These are phyloP conservation scores for Prunus mongolica DNA, from an alignment of 306 rosid genomes.

Conservation along the genomic window DNA sequence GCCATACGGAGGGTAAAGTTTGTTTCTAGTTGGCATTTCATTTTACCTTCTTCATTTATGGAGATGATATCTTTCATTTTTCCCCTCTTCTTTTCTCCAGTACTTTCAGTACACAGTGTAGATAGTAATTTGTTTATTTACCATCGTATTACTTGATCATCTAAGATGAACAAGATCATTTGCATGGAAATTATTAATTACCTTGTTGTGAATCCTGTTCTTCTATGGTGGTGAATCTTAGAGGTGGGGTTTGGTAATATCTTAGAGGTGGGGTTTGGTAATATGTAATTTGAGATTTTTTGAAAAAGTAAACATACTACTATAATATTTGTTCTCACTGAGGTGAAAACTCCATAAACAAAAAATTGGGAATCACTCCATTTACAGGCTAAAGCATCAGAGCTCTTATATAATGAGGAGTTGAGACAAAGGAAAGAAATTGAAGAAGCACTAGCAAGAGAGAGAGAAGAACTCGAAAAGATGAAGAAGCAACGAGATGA, in stretches of 20 bases:
- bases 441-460: conserved; percentile 53
- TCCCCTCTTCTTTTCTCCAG: background rate
- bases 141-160: conserved; percentile 1
- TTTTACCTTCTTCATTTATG: background rate
- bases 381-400: conserved; percentile 55
- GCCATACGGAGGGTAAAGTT: conserved; percentile 56
- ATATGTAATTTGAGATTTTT: background rate
- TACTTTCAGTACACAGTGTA: background rate
- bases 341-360: background rate
- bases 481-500: conserved; percentile 42
- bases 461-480: conserved; percentile 39
- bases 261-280: background rate
- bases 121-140: background rate
- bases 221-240: background rate
- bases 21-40: background rate
- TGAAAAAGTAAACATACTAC: conserved; percentile 1
- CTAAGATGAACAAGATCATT: background rate
- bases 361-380: background rate
- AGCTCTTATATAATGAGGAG: conserved; percentile 44
- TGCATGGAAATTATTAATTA: background rate
- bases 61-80: background rate
- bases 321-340: background rate
- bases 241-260: background rate
- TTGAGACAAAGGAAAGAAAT: conserved; percentile 54
- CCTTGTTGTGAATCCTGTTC: background rate